Evolutionary conservation across 2,329 filamentous ascomycete species (phyloP), one percentile per base, ranked within the genome.

Genomic region (Talaromyces verruculosus): DNA sequence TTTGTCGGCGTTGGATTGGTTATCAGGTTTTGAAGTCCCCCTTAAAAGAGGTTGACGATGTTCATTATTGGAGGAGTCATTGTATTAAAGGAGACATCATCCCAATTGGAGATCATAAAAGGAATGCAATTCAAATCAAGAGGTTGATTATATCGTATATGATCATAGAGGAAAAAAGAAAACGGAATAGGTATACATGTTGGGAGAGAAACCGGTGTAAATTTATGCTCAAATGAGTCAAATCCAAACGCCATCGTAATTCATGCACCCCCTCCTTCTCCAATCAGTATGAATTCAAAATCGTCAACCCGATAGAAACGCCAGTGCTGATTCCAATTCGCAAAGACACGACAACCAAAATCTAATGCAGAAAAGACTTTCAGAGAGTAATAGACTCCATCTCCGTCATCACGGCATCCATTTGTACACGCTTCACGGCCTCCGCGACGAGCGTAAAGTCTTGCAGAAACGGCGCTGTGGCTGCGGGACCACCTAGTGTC

Each of bases 361-460:
- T 33, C 25, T 33, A 53, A 17, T 13, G 17, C n/a, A 55, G 17
- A 0, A 57, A 30, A 39, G 7, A 35, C 13, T 11, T 19, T 70
- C 74, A 79, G 67, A 79, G 69, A 51, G 76, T 75, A 62, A 80
- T 73, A 43, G 77, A 74, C 68, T 80, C 92, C 74, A 98, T 85
- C 78, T 97, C 94, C 68, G 93, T 86, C 84, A 93, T 91, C 76
- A 97, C 83, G 73, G 93, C 88, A 49, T 92, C 92, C 84, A 97
- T 91, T 79, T 97, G 92, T 10, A 94, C 94, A 49, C 93, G 85
- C 80, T 96, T 97, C 51, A 93, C 94, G 1, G 94, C 94, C 82
- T 98, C 94, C 41, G 93, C 93, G 49, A 97, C 86, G 35, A 97
- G 86, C 66, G 87, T 94, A 74, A 94, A 91, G 78, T 96, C 90